Percentiles rank a stretch among this genome's conserved stretches.
phyloP scores from a whole-genome alignment of 1,139 yeast species.

The Protomyces arabidopsidicola region DNA sequence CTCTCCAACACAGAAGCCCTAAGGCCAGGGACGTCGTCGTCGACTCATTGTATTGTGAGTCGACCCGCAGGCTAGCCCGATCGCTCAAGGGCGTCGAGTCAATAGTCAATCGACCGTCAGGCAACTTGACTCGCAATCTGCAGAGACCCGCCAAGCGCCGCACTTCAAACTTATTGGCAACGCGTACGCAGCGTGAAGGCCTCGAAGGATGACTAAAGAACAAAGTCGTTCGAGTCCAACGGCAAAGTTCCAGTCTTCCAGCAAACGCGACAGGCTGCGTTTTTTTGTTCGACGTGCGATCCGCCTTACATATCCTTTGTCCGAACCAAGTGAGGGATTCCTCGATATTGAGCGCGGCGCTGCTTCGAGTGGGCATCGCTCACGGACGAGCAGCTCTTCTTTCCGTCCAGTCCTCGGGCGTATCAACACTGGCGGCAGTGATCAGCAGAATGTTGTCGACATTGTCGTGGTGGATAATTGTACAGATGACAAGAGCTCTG shows the following conservation, averaged over 20 bases:
- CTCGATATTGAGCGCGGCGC: slow-evolving; percentile 20
- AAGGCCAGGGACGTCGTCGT: too few relatives aligned
- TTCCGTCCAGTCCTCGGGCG: slow-evolving; percentile 1
- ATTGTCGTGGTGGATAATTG: slow-evolving; percentile 14
- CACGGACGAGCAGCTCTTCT: not conserved
- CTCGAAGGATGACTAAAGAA: not conserved
- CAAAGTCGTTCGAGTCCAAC: not conserved
- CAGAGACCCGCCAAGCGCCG: too few relatives aligned
- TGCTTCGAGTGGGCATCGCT: not conserved
- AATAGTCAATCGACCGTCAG: too few relatives aligned
- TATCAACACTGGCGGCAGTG: slow-evolving; percentile 1
- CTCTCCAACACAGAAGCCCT: too few relatives aligned
- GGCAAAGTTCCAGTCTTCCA: not conserved
- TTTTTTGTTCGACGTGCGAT: not conserved
- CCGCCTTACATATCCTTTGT: slow-evolving; percentile 10
- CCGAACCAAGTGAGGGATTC: slow-evolving; percentile 17
- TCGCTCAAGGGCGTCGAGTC: too few relatives aligned
- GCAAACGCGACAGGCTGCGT: not conserved
- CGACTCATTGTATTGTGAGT: too few relatives aligned
- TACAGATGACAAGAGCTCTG: not conserved
- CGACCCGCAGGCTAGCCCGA: too few relatives aligned
- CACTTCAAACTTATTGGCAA: too few relatives aligned
- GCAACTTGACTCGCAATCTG: too few relatives aligned
- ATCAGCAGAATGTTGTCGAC: slow-evolving; percentile 3
- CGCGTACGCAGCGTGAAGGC: too few relatives aligned